Evolutionary conservation across 140 eudicot genomes (phyloP).

Genomic region (Stevia rebaudiana): DNA sequence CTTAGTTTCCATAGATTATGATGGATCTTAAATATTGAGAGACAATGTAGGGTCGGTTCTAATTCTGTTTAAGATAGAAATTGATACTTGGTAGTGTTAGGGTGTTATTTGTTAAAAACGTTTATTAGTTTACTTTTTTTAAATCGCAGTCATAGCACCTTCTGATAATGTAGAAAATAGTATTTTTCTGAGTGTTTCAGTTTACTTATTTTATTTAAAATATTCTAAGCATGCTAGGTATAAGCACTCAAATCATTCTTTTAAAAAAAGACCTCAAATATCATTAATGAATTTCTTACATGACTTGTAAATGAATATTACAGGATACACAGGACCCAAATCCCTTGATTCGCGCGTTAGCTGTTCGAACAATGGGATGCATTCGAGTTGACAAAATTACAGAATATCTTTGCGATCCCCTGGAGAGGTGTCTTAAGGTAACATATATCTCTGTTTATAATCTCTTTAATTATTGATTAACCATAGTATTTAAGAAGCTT

Average conservation of each 20-base stretch:
- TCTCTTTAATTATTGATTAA: not conserved
- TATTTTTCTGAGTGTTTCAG: not conserved
- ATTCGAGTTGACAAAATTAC: slow-evolving; percentile 98
- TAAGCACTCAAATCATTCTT: slow-evolving; percentile 3
- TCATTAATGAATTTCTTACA: not conserved
- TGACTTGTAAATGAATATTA: slow-evolving; percentile 3
- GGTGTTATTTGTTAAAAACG: slow-evolving; percentile 1
- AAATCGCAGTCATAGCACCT: not conserved
- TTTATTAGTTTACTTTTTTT: not conserved
- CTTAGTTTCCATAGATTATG: not conserved
- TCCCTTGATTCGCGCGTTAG: slow-evolving; percentile 95
- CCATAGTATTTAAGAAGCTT: not conserved
- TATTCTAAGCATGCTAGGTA: slow-evolving; percentile 8
- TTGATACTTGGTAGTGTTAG: not conserved
- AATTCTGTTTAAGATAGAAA: not conserved
- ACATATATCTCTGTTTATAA: not conserved
- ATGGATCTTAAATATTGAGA: not conserved
- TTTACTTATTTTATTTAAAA: not conserved
- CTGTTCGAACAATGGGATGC: slow-evolving; percentile 99
- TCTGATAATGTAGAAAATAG: not conserved
- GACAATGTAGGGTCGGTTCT: not conserved
- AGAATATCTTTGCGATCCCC: slow-evolving; percentile 96
- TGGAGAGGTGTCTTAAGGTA: slow-evolving; percentile 98
- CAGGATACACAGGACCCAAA: slow-evolving; percentile 99
- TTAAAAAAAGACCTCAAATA: not conserved